Evolutionary conservation across 495 filamentous ascomycete genomes (phyloP), one percentile per base, ranked within the genome.

Genomic region (Thermochaetoides thermophila): DNA sequence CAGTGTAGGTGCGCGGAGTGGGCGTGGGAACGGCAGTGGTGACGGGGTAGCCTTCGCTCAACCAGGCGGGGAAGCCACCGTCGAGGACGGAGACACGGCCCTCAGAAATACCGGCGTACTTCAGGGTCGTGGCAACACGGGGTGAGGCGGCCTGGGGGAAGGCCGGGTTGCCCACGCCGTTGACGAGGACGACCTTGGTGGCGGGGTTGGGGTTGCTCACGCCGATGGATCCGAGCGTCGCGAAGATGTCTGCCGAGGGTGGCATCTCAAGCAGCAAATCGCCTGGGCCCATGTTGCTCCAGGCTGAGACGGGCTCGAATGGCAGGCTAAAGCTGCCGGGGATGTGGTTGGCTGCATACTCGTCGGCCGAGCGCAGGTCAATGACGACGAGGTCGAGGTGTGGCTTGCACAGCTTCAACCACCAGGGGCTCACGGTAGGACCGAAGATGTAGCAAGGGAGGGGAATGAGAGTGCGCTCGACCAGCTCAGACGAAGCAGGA

Each of bases 121-220:
- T 46, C 29, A 46, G 39, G 13, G 44, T 46, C 4, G 36, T 39
- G 29, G 44, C 44, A 3, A 46, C 44, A 17, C 44, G 44, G 27
- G 44, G 44, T 9, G 39, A 43, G 9, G 44, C 44, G 12, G 44
- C 44, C 35, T 46, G 44, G n/a, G 44, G 36, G 35, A 46, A 46
- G 13, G 39, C 28, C 6, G 39, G 35, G 12, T 35, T 32, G 32
- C 17, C 44, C 29, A 46, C 44, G 32, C 43, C 43, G 35, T 46
- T 46, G 39, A 46, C 32, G 10, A 46, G 43, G 7, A 46, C 39
- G 39, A 46, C 39, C 35, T 46, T 46, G 27, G 35, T 39, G 31
- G 39, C 42, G 14, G 36, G 33, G 32, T 17, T 19, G 17, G 41
- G 24, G 38, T 42, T 45, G 34, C 30, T 18, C 12, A 46, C 43